Evolutionary conservation across 2,329 filamentous ascomycete species (phyloP).

Genomic region (Exophiala xenobiotica): DNA sequence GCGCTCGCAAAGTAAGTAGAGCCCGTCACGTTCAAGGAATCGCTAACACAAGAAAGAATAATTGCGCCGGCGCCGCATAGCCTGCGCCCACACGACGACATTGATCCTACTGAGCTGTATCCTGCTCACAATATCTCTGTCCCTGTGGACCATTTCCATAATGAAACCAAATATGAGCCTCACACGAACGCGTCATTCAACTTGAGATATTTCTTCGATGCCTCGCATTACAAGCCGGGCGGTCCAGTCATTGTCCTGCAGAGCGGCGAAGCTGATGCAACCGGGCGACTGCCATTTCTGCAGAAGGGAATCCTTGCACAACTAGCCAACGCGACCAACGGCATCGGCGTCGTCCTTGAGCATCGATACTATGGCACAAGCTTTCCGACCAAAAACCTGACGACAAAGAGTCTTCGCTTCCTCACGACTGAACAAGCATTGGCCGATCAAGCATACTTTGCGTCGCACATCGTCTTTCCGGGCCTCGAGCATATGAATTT

Average conservation of each 20-base stretch:
- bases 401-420: slow-evolving; percentile 72
- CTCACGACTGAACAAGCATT: slow-evolving; percentile 79
- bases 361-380: slow-evolving; percentile 84
- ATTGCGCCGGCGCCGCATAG: slow-evolving; percentile 17
- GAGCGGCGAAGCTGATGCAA: slow-evolving; percentile 67
- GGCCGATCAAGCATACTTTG: slow-evolving; percentile 80
- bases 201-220: slow-evolving; percentile 81
- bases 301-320: slow-evolving; percentile 75
- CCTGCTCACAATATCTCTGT: slow-evolving; percentile 54
- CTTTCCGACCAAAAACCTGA: slow-evolving; percentile 66
- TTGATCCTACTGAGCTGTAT: slow-evolving; percentile 37
- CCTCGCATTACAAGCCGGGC: slow-evolving; percentile 69
- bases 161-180: slow-evolving; percentile 73
- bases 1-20: slow-evolving; percentile 16
- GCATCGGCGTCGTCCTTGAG: slow-evolving; percentile 77
- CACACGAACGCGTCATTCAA: slow-evolving; percentile 68
- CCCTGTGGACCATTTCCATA: slow-evolving; percentile 79
- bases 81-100: slow-evolving; percentile 14
- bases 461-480: slow-evolving; percentile 67
- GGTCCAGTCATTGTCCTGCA: slow-evolving; percentile 79
- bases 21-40: too few relatives aligned
- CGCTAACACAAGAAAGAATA: slow-evolving; percentile 5
- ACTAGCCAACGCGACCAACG: slow-evolving; percentile 67
- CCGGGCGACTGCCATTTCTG: slow-evolving; percentile 65
- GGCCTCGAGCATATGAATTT: slow-evolving; percentile 68